Conservation (phyloP, 345 rosid genomes). For the Ceriops zippeliana region DNA sequence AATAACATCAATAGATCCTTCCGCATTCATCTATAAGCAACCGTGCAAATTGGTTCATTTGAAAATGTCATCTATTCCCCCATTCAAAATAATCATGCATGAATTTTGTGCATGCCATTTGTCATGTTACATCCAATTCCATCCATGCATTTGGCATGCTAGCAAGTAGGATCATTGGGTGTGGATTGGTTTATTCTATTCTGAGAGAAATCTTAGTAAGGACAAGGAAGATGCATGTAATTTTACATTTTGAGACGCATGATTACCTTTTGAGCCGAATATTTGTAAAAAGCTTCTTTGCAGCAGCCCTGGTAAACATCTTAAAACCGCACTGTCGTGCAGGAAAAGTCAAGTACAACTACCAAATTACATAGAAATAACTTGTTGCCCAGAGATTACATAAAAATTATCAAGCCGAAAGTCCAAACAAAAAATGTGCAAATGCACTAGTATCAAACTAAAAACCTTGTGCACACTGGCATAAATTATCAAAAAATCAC, state of each 20-base stretch:
- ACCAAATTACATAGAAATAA: neutral
- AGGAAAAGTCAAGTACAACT: neutral
- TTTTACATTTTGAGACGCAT: neutral
- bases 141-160: no score
- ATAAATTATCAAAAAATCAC: slow-evolving; percentile 25
- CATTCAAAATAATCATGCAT: no score
- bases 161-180: no score
- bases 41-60: no score
- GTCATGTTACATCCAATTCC: no score
- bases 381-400: neutral
- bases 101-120: no score
- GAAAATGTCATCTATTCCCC: no score
- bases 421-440: neutral
- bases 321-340: slow-evolving; percentile 89
- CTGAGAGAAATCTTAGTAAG: no score
- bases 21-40: no score
- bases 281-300: slow-evolving; percentile 83
- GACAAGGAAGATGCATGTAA: neutral
- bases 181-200: no score
- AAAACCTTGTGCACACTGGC: neutral
- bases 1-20: no score
- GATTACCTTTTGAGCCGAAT: slow-evolving; percentile 74
- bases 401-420: neutral
- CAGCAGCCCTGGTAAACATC: slow-evolving; percentile 99
- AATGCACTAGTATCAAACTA: neutral